Percentiles rank a stretch among this genome's conserved stretches.
phyloP scores from a whole-genome alignment of 768 basidiomycete genomes.

The Naganishia vaughanmartiniae region DNA sequence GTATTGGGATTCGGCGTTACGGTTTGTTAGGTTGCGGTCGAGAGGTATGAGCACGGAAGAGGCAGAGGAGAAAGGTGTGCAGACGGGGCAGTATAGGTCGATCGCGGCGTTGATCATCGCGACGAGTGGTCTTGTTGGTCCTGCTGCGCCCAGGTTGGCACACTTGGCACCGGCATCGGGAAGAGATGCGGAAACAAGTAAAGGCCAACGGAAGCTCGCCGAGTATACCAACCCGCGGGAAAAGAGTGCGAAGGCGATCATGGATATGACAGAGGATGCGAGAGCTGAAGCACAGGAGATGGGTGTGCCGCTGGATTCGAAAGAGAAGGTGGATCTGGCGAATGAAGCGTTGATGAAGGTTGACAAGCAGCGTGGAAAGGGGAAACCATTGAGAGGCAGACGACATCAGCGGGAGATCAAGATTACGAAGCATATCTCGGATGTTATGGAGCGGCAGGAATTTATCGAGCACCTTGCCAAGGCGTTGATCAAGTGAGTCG shows the following conservation, averaged over 20 bases:
- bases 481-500: conserved; percentile 42
- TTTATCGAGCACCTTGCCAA: conserved; percentile 46
- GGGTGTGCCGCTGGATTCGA: conserved; percentile 27
- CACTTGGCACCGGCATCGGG: conserved; percentile 38
- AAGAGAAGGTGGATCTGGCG: conserved; percentile 15
- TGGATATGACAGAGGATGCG: conserved; percentile 29
- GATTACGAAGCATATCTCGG: conserved; percentile 41
- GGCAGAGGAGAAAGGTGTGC: not conserved
- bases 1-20: conserved; percentile 17
- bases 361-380: conserved; percentile 29
- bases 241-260: conserved; percentile 30
- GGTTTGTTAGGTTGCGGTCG: not conserved
- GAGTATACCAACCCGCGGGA: conserved; percentile 34
- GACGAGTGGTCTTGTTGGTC: conserved; percentile 34
- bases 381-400: conserved; percentile 36
- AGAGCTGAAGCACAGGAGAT: conserved; percentile 28
- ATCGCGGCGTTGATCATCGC: conserved; percentile 42
- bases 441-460: conserved; percentile 42
- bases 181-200: conserved; percentile 38
- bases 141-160: conserved; percentile 37
- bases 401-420: conserved; percentile 41
- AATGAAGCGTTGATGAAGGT: conserved; percentile 33
- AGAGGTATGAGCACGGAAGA: conserved; percentile 5
- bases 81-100: conserved; percentile 27
- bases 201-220: conserved; percentile 34